These are phyloP conservation scores for Rubia tinctorum DNA, from an alignment of 305 asterid genomes.

Conservation along the genomic window DNA sequence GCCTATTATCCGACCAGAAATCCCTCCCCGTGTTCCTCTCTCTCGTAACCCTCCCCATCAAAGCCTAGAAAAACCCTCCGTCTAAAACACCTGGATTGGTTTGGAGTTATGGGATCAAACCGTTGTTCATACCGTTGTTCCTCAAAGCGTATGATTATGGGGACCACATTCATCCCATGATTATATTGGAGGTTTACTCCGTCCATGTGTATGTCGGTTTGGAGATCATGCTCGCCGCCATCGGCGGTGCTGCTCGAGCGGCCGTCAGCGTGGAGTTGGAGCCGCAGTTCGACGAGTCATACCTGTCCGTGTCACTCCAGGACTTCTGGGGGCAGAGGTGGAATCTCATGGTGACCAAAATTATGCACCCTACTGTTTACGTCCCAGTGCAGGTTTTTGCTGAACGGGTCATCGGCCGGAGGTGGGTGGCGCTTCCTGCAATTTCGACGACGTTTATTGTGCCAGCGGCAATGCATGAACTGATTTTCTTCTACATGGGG, in stretches of 20 bases:
- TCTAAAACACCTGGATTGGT: too few species aligned
- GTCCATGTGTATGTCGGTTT: slow-evolving; percentile 8
- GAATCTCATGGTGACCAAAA: slow-evolving; percentile 19
- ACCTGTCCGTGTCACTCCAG: slow-evolving; percentile 12
- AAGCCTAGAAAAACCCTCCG: not conserved
- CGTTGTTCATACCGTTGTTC: not conserved
- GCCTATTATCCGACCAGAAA: slow-evolving; percentile 6
- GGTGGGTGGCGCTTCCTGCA: slow-evolving; percentile 12
- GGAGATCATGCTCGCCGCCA: not conserved
- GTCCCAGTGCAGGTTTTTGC: not conserved
- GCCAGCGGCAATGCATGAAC: slow-evolving; percentile 9
- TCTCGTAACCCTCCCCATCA: slow-evolving; percentile 18
- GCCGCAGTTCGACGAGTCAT: slow-evolving; percentile 19
- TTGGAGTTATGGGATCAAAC: slow-evolving; percentile 16
- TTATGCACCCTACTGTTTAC: slow-evolving; percentile 5
- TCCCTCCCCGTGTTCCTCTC: slow-evolving; percentile 15
- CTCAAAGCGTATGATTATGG: slow-evolving; percentile 10
- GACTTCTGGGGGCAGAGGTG: slow-evolving; percentile 20
- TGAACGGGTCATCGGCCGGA: not conserved
- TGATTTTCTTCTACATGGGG: slow-evolving; percentile 14
- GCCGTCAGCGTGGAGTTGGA: slow-evolving; percentile 12
- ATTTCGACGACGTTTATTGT: not conserved
- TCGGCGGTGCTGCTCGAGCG: not conserved
- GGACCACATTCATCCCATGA: not conserved
- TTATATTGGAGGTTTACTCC: not conserved